Evolutionary conservation across 306 rosid genomes (phyloP), one percentile per base, ranked within the genome.

Genomic region (Canavalia gladiata): DNA sequence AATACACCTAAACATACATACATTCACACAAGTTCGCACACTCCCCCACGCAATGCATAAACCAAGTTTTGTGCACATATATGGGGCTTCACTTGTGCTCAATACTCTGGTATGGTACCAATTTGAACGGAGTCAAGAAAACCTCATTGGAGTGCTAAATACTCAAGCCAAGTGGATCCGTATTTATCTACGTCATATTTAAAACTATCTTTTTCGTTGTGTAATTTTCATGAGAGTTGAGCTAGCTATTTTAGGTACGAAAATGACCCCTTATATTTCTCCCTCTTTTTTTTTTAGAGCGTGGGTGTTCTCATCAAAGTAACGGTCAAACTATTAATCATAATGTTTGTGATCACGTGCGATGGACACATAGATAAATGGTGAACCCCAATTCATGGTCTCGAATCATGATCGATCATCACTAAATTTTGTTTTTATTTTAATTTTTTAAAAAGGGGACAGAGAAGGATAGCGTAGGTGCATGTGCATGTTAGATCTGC

Each of bases 401-500:
- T 34, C 31, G 34, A 66, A 74, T 81, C 18, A 81, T 74, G 80
- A 71, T 28, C 39, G 25, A 18, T 18, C 25, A 18, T 18, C 25
- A 18, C 25, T 18, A 18, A 18, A 18, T 18, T 18, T 18, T 18
- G 25, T 18, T 18, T 18, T 18, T 18, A 18, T 18, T 18, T 18
- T 18, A 0, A 18, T 18, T 25, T 56, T 57, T 25, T 57, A 7
- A 13, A 28, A 6, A 65, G 12, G 35, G 10, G 2, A 64, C 31
- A 42, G 41, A 45, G 37, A 43, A 29, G 2, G 70, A 37, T 37
- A 64, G 11, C 1, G 7, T 34, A 7, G 34, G 51, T n/a, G 45
- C 5, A 68, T 9, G 11, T 7, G 65, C 52, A 31, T 72, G 77
- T 79, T 84, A 75, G 89, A 70, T 30, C 79, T 81, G 68, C 64